A percentile compares a stretch with the other conserved stretches of the same genome.
Conservation (phyloP, 257 asterid species). For the Knoxia roxburghii region DNA sequence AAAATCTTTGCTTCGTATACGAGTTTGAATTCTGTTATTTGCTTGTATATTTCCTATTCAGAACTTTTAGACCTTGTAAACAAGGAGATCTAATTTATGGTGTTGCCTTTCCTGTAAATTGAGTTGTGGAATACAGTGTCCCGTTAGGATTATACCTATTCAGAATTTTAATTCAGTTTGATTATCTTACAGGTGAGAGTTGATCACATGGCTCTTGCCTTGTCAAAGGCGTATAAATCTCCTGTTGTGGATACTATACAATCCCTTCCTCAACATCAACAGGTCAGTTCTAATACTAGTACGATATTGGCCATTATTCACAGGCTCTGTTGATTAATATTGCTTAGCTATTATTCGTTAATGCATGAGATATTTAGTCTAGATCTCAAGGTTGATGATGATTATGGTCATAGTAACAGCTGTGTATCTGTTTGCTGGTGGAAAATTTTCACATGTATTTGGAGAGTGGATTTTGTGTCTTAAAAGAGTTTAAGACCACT, state of each 20-base stretch:
- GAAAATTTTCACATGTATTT: too few relatives aligned
- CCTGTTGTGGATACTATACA: constrained; percentile 79
- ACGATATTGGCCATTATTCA: background rate
- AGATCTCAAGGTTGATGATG: background rate
- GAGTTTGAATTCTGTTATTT: background rate
- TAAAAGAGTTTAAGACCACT: background rate
- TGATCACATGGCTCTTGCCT: constrained; percentile 85
- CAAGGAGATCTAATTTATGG: background rate
- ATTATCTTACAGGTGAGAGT: constrained; percentile 61
- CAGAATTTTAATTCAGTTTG: background rate
- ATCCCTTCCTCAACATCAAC: constrained; percentile 98
- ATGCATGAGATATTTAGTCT: background rate
- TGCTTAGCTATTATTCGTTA: background rate
- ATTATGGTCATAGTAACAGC: background rate
- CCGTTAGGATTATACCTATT: too few relatives aligned
- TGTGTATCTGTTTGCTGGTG: too few relatives aligned
- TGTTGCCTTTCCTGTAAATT: too few relatives aligned
- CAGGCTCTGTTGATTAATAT: background rate
- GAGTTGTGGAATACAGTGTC: background rate
- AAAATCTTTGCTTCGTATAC: too few relatives aligned
- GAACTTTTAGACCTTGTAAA: background rate
- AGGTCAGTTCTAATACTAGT: constrained; percentile 34
- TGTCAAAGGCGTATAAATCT: constrained; percentile 72
- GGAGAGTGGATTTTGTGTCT: background rate
- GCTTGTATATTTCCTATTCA: background rate